Conservation (phyloP, 768 basidiomycete genomes). For the Pisolithus albus region DNA sequence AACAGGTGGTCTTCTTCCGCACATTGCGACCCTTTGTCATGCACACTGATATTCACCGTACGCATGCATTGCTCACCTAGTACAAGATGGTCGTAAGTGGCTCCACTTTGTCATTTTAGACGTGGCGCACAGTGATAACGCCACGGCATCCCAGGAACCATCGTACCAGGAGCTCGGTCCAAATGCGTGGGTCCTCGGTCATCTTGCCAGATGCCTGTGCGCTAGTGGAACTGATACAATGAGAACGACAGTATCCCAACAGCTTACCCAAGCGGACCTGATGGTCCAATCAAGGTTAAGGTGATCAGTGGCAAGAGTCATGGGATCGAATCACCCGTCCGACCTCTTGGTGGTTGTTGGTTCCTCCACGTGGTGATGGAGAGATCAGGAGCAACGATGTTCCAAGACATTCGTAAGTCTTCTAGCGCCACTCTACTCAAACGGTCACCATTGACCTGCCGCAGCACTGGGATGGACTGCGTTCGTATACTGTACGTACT, state of each 20-base stretch:
- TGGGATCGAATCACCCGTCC: constrained; percentile 80
- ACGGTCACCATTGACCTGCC: neutral
- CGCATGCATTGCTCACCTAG: constrained; percentile 28
- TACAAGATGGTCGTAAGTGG: constrained; percentile 67
- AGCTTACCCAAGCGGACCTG: constrained; percentile 62
- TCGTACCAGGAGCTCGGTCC: constrained; percentile 78
- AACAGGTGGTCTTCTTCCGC: constrained; percentile 34
- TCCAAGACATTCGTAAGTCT: constrained; percentile 74
- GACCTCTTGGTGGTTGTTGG: constrained; percentile 91
- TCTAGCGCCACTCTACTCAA: neutral
- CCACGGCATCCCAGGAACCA: constrained; percentile 44
- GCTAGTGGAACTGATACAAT: constrained; percentile 1
- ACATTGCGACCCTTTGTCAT: neutral
- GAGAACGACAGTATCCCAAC: constrained; percentile 50
- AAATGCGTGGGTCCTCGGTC: constrained; percentile 37
- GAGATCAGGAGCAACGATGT: constrained; percentile 52
- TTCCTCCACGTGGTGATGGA: constrained; percentile 76
- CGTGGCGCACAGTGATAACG: neutral
- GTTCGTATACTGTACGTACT: constrained; percentile 69
- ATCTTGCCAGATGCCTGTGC: neutral
- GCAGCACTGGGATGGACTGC: constrained; percentile 82
- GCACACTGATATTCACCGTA: constrained; percentile 9
- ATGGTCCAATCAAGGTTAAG: constrained; percentile 65
- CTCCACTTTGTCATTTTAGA: neutral
- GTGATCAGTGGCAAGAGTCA: constrained; percentile 89